Evolutionary conservation across 306 rosid species (phyloP).

Genomic region (Aeschynomene evenia): DNA sequence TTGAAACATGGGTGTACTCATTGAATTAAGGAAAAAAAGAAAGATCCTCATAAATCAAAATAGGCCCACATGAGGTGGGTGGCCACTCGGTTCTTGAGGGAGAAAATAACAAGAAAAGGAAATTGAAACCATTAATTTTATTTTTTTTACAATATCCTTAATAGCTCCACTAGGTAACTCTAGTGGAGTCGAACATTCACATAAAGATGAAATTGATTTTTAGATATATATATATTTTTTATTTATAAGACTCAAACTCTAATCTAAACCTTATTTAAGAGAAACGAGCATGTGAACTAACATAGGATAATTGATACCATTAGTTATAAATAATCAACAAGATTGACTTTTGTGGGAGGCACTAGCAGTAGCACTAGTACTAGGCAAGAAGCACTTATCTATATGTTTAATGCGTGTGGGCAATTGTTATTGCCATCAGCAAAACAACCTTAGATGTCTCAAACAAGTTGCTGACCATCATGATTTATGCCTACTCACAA

Average conservation of each 20-base stretch:
- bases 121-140: too few relatives aligned
- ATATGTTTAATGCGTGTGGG: slow-evolving; percentile 7
- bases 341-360: slow-evolving; percentile 18
- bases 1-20: neutral
- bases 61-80: slow-evolving; percentile 2
- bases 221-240: too few relatives aligned
- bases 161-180: too few relatives aligned
- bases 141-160: too few relatives aligned
- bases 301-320: too few relatives aligned
- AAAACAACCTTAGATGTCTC: neutral
- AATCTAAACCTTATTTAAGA: too few relatives aligned
- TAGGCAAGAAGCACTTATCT: neutral
- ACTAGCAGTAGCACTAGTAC: too few relatives aligned
- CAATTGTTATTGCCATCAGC: slow-evolving; percentile 15
- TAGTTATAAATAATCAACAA: neutral
- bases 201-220: too few relatives aligned
- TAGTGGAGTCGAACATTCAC: too few relatives aligned
- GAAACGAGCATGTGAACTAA: too few relatives aligned
- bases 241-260: too few relatives aligned
- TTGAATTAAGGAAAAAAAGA: neutral
- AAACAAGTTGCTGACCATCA: neutral
- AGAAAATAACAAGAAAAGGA: neutral
- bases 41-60: neutral
- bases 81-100: neutral
- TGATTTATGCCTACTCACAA: neutral